Conservation (phyloP, 495 filamentous ascomycete genomes). For the Amorphotheca resinae region DNA sequence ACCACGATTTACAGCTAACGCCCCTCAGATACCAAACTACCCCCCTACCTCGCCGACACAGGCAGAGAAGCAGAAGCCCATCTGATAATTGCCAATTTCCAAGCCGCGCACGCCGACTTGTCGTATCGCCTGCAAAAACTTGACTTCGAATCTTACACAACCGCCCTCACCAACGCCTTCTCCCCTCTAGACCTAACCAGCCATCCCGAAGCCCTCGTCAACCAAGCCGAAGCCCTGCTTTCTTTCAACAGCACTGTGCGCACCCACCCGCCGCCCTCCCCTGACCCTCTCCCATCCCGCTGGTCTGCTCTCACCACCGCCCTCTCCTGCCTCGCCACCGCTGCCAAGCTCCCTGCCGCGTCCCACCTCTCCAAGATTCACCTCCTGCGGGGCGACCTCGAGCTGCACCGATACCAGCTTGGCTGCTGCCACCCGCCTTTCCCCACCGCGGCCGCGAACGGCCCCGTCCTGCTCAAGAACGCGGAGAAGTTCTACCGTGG, state of each 20-base stretch:
- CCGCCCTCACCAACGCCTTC: constrained; percentile 34
- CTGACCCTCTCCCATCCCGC: constrained; percentile 22
- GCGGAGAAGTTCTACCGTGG: constrained; percentile 54
- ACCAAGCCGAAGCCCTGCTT: constrained; percentile 45
- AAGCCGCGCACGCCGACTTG: constrained; percentile 39
- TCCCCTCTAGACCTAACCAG: constrained; percentile 28
- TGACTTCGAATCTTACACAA: constrained; percentile 37
- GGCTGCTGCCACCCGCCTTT: constrained; percentile 31
- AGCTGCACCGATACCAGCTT: constrained; percentile 39
- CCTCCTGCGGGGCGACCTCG: constrained; percentile 47
- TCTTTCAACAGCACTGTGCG: constrained; percentile 18
- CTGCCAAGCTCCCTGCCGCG: constrained; percentile 35
- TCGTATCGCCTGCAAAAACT: constrained; percentile 37
- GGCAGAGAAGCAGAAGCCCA: constrained; percentile 36
- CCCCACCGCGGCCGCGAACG: constrained; percentile 33
- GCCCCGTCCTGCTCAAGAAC: constrained; percentile 41
- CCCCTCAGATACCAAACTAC: constrained; percentile 28
- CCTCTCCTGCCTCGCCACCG: constrained; percentile 37
- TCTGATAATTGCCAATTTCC: constrained; percentile 41
- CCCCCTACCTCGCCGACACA: constrained; percentile 32
- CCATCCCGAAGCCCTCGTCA: constrained; percentile 39
- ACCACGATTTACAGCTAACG: no score
- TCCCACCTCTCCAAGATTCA: constrained; percentile 48
- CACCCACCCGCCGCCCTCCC: constrained; percentile 22
- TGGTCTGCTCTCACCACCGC: constrained; percentile 40